Evolutionary conservation across 257 asterid genomes (phyloP), one percentile per base, ranked within the genome.

Genomic region (Vinca minor): DNA sequence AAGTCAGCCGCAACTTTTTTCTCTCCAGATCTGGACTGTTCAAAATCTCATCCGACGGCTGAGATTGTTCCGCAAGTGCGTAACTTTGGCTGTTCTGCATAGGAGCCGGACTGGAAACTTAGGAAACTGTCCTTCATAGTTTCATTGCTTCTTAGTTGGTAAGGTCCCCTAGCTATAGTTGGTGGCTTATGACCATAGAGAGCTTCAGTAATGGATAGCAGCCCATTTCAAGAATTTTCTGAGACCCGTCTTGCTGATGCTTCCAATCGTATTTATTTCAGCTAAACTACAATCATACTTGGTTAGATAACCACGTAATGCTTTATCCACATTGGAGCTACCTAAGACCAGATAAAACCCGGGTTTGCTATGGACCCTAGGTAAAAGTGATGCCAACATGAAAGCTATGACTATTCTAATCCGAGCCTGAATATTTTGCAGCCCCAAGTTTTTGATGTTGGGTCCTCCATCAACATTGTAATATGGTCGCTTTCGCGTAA

Each of bases 201-300:
- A n/a, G n/a, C n/a, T n/a, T n/a, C n/a, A n/a, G n/a, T n/a, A n/a
- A 85, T 89, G 84, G 62, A 75, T 76, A 44, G 93, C 89, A 69
- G 96, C 98, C 96, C 96, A 89, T 77, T 70, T 84, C 71, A 92
- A 70, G 75, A 92, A 92, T 34, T 74, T 74, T 52, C 96, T 81
- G 35, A 89, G 85, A 77, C 87, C 98, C 69, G 79, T 93, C 85
- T 89, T 92, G 80, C 92, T 92, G 71, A 89, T 84, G 73, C 95
- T 92, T 63, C 98, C 98, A 54, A 92, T 87, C 42, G 98, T 96
- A 75, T 89, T 92, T 72, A 89, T 89, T 81, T 92, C 98, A 69
- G 96, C 98, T 45, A 96, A 79, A 80, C 95, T 92, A 82, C 98
- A 92, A 81, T 89, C 96, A 67, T 92, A 92, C 98, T 92, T 92